phyloP scores from a whole-genome alignment of 2,329 filamentous ascomycete genomes.

The Dactylellina leptospora region DNA sequence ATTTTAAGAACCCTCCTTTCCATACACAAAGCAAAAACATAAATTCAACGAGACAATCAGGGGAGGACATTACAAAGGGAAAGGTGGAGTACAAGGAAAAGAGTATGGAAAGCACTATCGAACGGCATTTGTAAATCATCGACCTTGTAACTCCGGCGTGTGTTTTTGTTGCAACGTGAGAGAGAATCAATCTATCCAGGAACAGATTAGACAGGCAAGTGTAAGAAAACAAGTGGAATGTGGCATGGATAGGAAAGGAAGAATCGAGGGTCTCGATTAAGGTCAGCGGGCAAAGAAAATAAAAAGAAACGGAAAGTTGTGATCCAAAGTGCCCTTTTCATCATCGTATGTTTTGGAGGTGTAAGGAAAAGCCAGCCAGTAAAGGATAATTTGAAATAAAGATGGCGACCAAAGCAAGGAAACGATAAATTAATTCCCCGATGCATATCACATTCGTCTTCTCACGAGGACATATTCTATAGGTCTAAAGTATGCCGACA shows the following conservation, averaged over 20 bases:
- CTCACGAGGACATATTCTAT: conserved; percentile 6
- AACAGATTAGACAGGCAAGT: conserved; percentile 34
- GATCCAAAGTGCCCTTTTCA: too few relatives aligned
- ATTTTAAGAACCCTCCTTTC: conserved; percentile 28
- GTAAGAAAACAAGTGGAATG: conserved; percentile 18
- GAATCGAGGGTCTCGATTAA: conserved; percentile 21
- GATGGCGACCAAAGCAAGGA: background rate
- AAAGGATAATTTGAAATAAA: background rate
- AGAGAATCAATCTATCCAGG: conserved; percentile 52
- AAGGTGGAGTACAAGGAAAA: conserved; percentile 15
- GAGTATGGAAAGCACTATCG: too few relatives aligned
- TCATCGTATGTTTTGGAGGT: too few relatives aligned
- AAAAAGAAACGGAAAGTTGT: too few relatives aligned
- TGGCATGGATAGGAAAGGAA: conserved; percentile 7
- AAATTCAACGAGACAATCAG: background rate
- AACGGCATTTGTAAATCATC: conserved; percentile 48
- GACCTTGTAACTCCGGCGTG: conserved; percentile 52
- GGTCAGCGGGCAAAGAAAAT: background rate
- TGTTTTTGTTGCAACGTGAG: conserved; percentile 41
- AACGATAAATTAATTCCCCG: conserved; percentile 4
- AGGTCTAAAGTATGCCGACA: conserved; percentile 5
- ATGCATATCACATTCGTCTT: background rate
- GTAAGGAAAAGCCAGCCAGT: background rate
- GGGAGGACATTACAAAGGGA: conserved; percentile 3
- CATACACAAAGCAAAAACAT: conserved; percentile 9